Percentiles rank a stretch among this genome's conserved stretches.
Evolutionary conservation across 495 filamentous ascomycete genomes (phyloP).

Genomic region (Aspergillus egyptiacus): DNA sequence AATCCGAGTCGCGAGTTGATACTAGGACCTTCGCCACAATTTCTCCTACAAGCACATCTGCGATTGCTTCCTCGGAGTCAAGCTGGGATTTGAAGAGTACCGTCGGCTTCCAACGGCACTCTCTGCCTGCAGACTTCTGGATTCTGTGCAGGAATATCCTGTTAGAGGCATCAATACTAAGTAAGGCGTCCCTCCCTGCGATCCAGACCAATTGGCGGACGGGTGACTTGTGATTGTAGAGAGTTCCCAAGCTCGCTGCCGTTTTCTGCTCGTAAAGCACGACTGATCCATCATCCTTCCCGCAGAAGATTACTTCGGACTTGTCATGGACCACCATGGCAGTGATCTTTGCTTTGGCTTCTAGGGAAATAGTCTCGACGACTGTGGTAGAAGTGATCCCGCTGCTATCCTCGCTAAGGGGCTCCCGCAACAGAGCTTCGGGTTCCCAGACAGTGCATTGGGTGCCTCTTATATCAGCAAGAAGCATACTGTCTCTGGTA

Average conservation of each 20-base stretch:
- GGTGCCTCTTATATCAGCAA: constrained; percentile 30
- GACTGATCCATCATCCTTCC: neutral
- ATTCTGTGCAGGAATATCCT: neutral
- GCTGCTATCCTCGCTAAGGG: neutral
- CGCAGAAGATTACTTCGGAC: neutral
- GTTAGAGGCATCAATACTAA: neutral
- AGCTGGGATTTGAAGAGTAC: neutral
- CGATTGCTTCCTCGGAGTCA: neutral
- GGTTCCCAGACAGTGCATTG: constrained; percentile 31
- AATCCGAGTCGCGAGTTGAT: neutral
- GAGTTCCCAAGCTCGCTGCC: neutral
- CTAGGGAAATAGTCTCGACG: neutral
- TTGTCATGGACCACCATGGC: neutral
- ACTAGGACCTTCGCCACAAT: neutral
- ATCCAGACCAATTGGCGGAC: neutral
- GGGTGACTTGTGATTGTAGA: neutral
- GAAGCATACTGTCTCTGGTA: constrained; percentile 17
- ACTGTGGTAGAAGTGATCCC: neutral
- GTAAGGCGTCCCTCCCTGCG: neutral
- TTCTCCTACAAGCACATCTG: neutral
- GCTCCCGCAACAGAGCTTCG: neutral
- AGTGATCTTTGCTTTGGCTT: neutral
- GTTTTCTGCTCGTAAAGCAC: neutral
- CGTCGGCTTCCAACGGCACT: neutral
- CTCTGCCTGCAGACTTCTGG: neutral